Evolutionary conservation across 2,329 filamentous ascomycete species (phyloP).

Genomic region (Claviceps arundinis): DNA sequence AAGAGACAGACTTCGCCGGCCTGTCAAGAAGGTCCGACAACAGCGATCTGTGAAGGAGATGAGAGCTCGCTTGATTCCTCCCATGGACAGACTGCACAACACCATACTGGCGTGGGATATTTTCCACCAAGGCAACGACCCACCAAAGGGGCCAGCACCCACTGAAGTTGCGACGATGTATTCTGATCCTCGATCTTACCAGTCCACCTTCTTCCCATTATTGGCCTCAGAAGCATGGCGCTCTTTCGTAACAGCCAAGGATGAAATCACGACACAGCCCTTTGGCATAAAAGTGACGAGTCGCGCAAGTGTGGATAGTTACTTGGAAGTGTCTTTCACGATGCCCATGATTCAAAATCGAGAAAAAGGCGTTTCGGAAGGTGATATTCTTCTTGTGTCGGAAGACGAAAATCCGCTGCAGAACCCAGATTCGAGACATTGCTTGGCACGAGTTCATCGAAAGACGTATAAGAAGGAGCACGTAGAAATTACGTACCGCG

Average conservation of each 20-base stretch:
- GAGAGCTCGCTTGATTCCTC: slow-evolving; percentile 80
- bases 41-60: slow-evolving; percentile 82
- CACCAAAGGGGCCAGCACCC: slow-evolving; percentile 63
- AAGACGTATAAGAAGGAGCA: slow-evolving; percentile 68
- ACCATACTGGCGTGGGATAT: slow-evolving; percentile 90
- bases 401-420: slow-evolving; percentile 57
- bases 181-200: slow-evolving; percentile 62
- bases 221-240: slow-evolving; percentile 93
- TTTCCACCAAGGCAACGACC: slow-evolving; percentile 77
- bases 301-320: slow-evolving; percentile 81
- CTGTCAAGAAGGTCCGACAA: slow-evolving; percentile 73
- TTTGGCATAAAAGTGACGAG: slow-evolving; percentile 83
- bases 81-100: slow-evolving; percentile 73
- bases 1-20: slow-evolving; percentile 47
- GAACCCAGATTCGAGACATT: slow-evolving; percentile 56
- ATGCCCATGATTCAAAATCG: slow-evolving; percentile 59
- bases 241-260: slow-evolving; percentile 77
- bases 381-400: slow-evolving; percentile 81
- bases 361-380: slow-evolving; percentile 63
- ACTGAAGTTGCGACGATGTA: slow-evolving; percentile 68
- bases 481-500: slow-evolving; percentile 74
- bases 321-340: slow-evolving; percentile 78
- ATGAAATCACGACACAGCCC: slow-evolving; percentile 66
- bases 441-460: slow-evolving; percentile 71
- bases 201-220: slow-evolving; percentile 79